Evolutionary conservation across 768 basidiomycete species (phyloP).

Genomic region (Auriscalpium vulgare): DNA sequence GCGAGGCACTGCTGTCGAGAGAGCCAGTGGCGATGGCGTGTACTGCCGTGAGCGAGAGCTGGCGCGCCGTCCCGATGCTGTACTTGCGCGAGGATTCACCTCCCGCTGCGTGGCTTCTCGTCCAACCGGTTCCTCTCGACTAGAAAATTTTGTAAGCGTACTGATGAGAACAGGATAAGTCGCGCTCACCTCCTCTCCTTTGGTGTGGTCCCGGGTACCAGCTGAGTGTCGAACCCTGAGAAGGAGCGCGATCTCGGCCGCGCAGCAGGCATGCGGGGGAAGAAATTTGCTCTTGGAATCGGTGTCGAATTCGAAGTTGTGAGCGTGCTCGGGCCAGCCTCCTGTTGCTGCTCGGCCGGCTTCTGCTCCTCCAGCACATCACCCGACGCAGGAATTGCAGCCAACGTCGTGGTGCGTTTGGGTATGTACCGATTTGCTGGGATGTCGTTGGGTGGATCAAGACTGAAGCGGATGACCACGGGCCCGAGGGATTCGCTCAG

Average conservation of each 20-base stretch:
- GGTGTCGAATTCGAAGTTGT: background rate
- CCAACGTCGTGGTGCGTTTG: background rate
- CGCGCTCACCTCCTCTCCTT: constrained; percentile 16
- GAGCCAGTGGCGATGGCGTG: constrained; percentile 14
- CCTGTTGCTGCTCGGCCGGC: background rate
- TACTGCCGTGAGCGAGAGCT: constrained; percentile 6
- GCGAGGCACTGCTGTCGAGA: background rate
- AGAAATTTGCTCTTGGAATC: constrained; percentile 56
- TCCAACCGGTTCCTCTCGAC: background rate
- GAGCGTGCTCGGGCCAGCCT: background rate
- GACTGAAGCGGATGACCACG: constrained; percentile 52
- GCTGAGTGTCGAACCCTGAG: constrained; percentile 52
- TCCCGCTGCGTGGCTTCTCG: constrained; percentile 1
- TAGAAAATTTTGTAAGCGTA: background rate
- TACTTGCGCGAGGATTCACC: background rate
- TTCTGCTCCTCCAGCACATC: background rate
- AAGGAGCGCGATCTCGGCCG: constrained; percentile 66
- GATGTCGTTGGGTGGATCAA: constrained; percentile 38
- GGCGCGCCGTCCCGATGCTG: constrained; percentile 1
- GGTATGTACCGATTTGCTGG: constrained; percentile 19
- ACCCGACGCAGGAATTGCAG: background rate
- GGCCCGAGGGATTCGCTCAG: constrained; percentile 42
- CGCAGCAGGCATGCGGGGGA: constrained; percentile 42
- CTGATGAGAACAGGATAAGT: background rate
- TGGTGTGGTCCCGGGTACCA: constrained; percentile 17